phyloP scores from a whole-genome alignment of 1,139 yeast genomes.

The Yamadazyma blattariae region DNA sequence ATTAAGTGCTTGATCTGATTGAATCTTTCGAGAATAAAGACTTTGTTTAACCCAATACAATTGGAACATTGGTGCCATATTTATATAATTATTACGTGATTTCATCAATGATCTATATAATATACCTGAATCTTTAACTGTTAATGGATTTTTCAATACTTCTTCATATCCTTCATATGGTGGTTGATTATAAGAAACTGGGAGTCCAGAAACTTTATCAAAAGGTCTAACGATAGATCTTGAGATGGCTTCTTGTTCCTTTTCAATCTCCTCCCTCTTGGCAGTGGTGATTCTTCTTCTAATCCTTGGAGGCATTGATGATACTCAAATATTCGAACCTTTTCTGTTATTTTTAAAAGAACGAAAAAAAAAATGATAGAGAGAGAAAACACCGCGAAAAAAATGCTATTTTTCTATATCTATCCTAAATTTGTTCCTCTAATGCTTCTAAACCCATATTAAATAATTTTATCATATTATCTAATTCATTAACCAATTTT shows the following conservation, averaged over 20 bases:
- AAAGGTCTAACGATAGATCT: constrained; percentile 57
- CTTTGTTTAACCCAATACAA: constrained; percentile 74
- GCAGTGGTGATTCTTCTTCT: constrained; percentile 48
- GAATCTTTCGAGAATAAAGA: constrained; percentile 38
- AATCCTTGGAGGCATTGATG: constrained; percentile 38
- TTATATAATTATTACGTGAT: constrained; percentile 72
- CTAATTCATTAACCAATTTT: constrained; percentile 37
- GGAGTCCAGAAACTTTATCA: constrained; percentile 66
- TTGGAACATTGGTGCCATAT: constrained; percentile 69
- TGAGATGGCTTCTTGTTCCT: constrained; percentile 43
- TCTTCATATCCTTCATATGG: constrained; percentile 51
- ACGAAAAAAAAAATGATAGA: too few species aligned
- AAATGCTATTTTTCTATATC: background rate
- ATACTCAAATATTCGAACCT: too few species aligned
- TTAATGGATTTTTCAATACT: constrained; percentile 61
- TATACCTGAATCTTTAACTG: constrained; percentile 71
- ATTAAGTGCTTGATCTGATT: constrained; percentile 19
- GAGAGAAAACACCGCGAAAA: too few species aligned
- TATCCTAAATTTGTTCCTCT: constrained; percentile 24
- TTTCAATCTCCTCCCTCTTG: constrained; percentile 46
- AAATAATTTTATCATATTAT: constrained; percentile 37
- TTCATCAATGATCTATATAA: constrained; percentile 68
- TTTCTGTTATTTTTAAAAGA: background rate
- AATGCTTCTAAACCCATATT: constrained; percentile 42
- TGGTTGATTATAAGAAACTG: constrained; percentile 61